Evolutionary conservation across 169 alveolate genomes (phyloP).

Genomic region (Ichthyophthirius multifiliis): DNA sequence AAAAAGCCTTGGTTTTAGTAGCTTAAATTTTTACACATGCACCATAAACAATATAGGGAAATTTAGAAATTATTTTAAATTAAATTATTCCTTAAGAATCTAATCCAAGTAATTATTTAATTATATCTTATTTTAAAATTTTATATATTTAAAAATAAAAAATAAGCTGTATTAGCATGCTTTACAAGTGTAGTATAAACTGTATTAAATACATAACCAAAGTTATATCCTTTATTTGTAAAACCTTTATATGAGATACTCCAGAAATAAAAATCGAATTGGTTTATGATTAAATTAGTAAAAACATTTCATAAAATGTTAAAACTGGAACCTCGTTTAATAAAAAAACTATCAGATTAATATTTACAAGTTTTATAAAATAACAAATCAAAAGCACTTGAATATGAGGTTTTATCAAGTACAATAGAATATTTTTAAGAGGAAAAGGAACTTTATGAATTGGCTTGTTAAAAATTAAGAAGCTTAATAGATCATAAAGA

Average conservation of each 20-base stretch:
- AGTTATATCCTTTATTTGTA: not conserved
- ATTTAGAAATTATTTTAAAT: not conserved
- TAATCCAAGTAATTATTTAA: not conserved
- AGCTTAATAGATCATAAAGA: not conserved
- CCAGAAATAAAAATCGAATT: not conserved
- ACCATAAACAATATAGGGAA: not conserved
- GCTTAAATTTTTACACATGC: not conserved
- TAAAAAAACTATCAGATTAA: not conserved
- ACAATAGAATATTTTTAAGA: not conserved
- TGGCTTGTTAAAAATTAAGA: not conserved
- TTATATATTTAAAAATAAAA: not conserved
- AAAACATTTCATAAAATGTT: slow-evolving; percentile 1
- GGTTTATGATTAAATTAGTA: not conserved
- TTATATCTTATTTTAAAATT: not conserved
- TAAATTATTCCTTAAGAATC: not conserved
- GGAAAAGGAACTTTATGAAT: not conserved
- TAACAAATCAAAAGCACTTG: not conserved
- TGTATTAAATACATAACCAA: not conserved
- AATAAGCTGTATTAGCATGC: not conserved
- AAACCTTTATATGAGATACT: not conserved
- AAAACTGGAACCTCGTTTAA: slow-evolving; percentile 4
- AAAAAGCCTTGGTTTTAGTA: not conserved
- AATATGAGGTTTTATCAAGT: not conserved
- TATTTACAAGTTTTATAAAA: not conserved
- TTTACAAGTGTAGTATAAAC: not conserved